A percentile compares a stretch with the other conserved stretches of the same genome.
These are phyloP conservation scores for Stemphylium beticola DNA, from an alignment of 2,329 filamentous ascomycete genomes.

Conservation along the genomic window DNA sequence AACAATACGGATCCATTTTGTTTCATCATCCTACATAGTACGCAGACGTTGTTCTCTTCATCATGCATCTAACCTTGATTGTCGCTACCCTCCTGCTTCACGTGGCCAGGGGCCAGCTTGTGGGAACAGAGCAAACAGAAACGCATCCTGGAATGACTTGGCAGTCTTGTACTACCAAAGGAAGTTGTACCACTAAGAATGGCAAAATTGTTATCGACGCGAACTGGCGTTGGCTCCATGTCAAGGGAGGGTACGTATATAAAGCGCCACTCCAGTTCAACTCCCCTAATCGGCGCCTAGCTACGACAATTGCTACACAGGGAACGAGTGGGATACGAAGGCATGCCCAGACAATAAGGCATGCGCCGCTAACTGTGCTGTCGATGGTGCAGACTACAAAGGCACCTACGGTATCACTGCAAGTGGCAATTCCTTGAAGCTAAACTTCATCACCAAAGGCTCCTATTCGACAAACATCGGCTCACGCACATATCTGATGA, in stretches of 20 bases:
- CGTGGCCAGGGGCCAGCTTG: slow-evolving; percentile 54
- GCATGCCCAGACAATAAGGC: slow-evolving; percentile 45
- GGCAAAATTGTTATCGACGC: slow-evolving; percentile 50
- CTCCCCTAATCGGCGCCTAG: slow-evolving; percentile 12
- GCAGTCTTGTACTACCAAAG: slow-evolving; percentile 47
- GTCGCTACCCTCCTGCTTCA: slow-evolving; percentile 55
- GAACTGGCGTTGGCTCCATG: slow-evolving; percentile 59
- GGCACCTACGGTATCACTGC: slow-evolving; percentile 57
- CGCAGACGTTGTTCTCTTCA: slow-evolving; percentile 5
- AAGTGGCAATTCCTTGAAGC: slow-evolving; percentile 57
- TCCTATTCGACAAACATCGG: slow-evolving; percentile 50
- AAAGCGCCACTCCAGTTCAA: neutral
- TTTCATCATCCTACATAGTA: neutral
- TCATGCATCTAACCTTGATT: slow-evolving; percentile 45
- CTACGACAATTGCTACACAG: slow-evolving; percentile 50
- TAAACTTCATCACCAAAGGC: slow-evolving; percentile 63
- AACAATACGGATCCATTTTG: neutral
- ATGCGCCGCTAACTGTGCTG: slow-evolving; percentile 45
- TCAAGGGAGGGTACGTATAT: slow-evolving; percentile 32
- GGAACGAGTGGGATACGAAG: slow-evolving; percentile 50
- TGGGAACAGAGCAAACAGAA: slow-evolving; percentile 48
- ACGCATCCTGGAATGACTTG: slow-evolving; percentile 49
- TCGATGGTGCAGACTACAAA: slow-evolving; percentile 50
- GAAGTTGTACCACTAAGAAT: slow-evolving; percentile 43
- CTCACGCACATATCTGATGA: slow-evolving; percentile 47